A percentile compares a stretch with the other conserved stretches of the same genome.
Conservation (phyloP, 139 green algal genomes). For the Haematococcus lacustris region DNA sequence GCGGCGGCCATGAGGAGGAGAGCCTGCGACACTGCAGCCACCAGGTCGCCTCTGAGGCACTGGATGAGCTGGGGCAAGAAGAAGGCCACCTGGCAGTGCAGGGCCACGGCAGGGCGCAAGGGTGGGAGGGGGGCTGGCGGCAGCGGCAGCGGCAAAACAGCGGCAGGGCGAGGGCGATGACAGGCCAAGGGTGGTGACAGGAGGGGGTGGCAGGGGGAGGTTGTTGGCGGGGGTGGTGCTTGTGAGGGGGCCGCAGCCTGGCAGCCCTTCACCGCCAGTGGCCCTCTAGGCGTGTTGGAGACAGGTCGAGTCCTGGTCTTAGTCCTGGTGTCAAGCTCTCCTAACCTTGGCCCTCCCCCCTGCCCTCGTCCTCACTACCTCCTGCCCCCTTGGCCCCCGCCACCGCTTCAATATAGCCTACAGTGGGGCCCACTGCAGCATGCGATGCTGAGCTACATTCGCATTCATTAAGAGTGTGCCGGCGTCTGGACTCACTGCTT, state of each 20-base stretch:
- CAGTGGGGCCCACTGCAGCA: background rate
- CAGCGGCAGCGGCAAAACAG: slow-evolving; percentile 6
- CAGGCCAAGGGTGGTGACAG: slow-evolving; percentile 33
- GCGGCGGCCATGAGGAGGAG: slow-evolving; percentile 55
- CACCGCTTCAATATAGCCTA: background rate
- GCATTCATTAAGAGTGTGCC: background rate
- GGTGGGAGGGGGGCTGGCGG: background rate
- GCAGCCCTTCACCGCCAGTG: background rate
- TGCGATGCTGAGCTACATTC: background rate
- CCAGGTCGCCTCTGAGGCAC: slow-evolving; percentile 49
- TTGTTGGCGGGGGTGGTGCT: background rate
- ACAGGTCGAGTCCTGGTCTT: background rate
- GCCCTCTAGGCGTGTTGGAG: background rate
- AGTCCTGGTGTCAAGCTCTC: too few relatives aligned
- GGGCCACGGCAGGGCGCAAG: background rate
- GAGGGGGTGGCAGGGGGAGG: background rate
- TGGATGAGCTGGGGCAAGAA: slow-evolving; percentile 94
- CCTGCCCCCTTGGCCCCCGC: too few relatives aligned
- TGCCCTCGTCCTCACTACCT: background rate
- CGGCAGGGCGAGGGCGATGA: background rate
- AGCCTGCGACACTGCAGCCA: slow-evolving; percentile 51
- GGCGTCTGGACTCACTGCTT: too few relatives aligned
- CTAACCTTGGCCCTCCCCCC: too few relatives aligned
- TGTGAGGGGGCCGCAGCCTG: background rate
- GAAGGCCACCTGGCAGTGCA: slow-evolving; percentile 59